A percentile compares a stretch with the other conserved stretches of the same genome.
Conservation (phyloP, 2,329 filamentous ascomycete genomes). For the Fusarium duplospermum region DNA sequence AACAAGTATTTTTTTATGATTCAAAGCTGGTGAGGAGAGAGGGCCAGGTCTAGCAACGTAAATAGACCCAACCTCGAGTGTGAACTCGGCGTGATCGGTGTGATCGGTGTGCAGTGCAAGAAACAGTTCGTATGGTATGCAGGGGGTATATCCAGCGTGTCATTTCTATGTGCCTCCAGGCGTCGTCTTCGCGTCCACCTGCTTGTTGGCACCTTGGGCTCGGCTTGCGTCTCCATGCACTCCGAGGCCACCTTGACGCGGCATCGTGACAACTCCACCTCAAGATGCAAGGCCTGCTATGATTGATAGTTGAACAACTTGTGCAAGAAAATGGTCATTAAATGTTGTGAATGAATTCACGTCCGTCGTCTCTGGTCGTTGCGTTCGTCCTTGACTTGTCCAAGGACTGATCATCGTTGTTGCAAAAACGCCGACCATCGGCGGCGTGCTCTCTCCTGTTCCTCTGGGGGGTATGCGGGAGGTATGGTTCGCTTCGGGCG, state of each 20-base stretch:
- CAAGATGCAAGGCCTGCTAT: constrained; percentile 46
- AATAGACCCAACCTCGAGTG: constrained; percentile 42
- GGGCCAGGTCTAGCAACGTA: constrained; percentile 42
- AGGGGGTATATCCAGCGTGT: constrained; percentile 47
- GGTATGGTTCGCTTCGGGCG: constrained; percentile 34
- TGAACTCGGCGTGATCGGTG: constrained; percentile 31
- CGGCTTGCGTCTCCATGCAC: constrained; percentile 34
- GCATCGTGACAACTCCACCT: constrained; percentile 40
- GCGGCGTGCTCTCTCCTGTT: constrained; percentile 21
- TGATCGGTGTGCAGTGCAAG: constrained; percentile 33
- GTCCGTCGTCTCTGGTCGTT: constrained; percentile 15
- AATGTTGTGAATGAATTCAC: constrained; percentile 41
- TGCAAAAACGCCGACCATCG: constrained; percentile 32
- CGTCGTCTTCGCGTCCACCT: constrained; percentile 39
- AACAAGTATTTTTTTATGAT: constrained; percentile 42
- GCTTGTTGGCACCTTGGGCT: constrained; percentile 38
- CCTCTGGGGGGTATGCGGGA: constrained; percentile 18
- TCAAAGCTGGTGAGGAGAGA: constrained; percentile 42
- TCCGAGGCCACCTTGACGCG: constrained; percentile 33
- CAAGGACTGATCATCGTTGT: constrained; percentile 22
- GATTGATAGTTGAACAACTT: constrained; percentile 36
- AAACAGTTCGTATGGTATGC: constrained; percentile 46
- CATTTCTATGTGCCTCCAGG: constrained; percentile 46
- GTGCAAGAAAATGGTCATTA: constrained; percentile 44
- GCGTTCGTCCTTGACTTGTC: background rate